phyloP scores from a whole-genome alignment of 1,139 yeast genomes.

The Candida mesenterica region DNA sequence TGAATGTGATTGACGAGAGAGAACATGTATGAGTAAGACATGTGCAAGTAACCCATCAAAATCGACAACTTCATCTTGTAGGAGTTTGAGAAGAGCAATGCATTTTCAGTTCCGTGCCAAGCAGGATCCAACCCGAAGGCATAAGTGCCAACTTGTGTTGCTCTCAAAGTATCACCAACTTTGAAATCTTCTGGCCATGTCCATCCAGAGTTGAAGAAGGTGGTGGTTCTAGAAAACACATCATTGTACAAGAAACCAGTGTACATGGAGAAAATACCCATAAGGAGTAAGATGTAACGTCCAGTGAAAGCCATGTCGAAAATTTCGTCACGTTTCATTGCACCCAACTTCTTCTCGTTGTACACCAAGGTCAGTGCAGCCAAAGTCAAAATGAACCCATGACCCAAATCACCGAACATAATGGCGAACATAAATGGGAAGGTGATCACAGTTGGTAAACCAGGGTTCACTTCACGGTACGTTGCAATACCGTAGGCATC shows the following conservation, averaged over 20 bases:
- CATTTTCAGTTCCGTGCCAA: slow-evolving; percentile 84
- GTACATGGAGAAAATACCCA: slow-evolving; percentile 79
- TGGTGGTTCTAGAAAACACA: slow-evolving; percentile 74
- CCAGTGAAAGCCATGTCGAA: slow-evolving; percentile 82
- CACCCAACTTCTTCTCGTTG: slow-evolving; percentile 57
- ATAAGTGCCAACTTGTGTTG: slow-evolving; percentile 57
- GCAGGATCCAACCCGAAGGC: slow-evolving; percentile 70
- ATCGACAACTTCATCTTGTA: slow-evolving; percentile 81
- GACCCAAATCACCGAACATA: slow-evolving; percentile 87
- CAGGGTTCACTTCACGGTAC: slow-evolving; percentile 78
- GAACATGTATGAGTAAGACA: slow-evolving; percentile 71
- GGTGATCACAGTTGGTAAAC: slow-evolving; percentile 73
- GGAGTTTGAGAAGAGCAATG: slow-evolving; percentile 69
- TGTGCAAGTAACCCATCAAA: slow-evolving; percentile 75
- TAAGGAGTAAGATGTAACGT: slow-evolving; percentile 66
- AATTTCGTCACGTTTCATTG: slow-evolving; percentile 71
- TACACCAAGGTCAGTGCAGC: slow-evolving; percentile 60
- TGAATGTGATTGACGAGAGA: slow-evolving; percentile 64
- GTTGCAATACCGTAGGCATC: slow-evolving; percentile 81
- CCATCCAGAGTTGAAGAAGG: slow-evolving; percentile 73
- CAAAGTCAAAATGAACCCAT: slow-evolving; percentile 63
- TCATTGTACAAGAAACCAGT: slow-evolving; percentile 79
- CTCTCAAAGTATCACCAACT: slow-evolving; percentile 57
- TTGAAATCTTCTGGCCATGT: slow-evolving; percentile 62
- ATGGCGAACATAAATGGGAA: slow-evolving; percentile 87